A percentile compares a stretch with the other conserved stretches of the same genome.
phyloP scores from a whole-genome alignment of 306 rosid species.

The Prunus mume region DNA sequence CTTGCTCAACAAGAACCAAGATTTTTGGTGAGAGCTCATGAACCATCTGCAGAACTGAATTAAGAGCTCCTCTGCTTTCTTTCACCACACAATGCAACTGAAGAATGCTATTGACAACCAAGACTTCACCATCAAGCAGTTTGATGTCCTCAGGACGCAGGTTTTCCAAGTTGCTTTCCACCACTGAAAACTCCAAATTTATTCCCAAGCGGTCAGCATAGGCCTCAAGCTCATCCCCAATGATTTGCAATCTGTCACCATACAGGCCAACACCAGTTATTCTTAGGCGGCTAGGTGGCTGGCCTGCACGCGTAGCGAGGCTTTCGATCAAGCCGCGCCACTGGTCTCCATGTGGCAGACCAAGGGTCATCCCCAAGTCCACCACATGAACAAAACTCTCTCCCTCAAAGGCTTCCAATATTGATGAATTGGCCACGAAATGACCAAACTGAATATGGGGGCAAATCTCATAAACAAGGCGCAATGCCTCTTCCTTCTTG shows the following conservation, averaged over 20 bases:
- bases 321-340: constrained; percentile 61
- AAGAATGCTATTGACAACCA: constrained; percentile 75
- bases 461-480: constrained; percentile 64
- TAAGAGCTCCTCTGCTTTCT: constrained; percentile 84
- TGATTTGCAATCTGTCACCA: constrained; percentile 33
- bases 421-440: constrained; percentile 62
- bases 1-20: constrained; percentile 75
- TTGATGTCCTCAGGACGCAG: constrained; percentile 47
- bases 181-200: constrained; percentile 47
- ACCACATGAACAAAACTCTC: constrained; percentile 76
- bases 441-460: constrained; percentile 89
- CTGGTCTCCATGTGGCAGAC: constrained; percentile 66
- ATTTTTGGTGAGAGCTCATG: constrained; percentile 64
- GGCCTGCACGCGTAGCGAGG: constrained; percentile 34
- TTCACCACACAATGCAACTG: constrained; percentile 89
- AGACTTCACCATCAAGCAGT: constrained; percentile 50
- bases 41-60: constrained; percentile 65
- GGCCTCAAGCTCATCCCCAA: constrained; percentile 57
- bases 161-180: constrained; percentile 59
- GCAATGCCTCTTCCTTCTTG: constrained; percentile 65
- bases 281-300: constrained; percentile 36
- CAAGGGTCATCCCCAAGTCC: constrained; percentile 78
- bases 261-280: constrained; percentile 65
- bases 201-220: constrained; percentile 50
- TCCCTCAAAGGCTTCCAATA: constrained; percentile 98